Evolutionary conservation across 1,284 basidiomycete genomes (phyloP).

Genomic region (Anthracocystis panici-leucophaei): DNA sequence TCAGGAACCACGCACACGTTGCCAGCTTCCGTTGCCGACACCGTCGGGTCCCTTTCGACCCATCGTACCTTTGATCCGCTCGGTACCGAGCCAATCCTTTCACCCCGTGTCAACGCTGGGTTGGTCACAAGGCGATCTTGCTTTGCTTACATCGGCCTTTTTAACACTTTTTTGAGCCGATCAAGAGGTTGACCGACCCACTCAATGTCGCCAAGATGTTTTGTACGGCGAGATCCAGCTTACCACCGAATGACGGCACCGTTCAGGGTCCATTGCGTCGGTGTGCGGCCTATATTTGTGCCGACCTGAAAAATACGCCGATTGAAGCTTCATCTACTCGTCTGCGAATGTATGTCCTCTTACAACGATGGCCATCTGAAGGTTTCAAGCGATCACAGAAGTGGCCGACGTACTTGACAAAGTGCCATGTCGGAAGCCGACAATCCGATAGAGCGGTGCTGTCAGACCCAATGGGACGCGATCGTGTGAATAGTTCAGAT

Average conservation of each 20-base stretch:
- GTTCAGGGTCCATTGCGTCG: slow-evolving; percentile 2
- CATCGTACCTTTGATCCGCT: background rate
- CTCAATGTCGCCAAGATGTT: background rate
- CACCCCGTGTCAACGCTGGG: background rate
- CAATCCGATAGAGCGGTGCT: too few species aligned
- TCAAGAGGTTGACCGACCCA: slow-evolving; percentile 7
- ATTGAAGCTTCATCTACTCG: background rate
- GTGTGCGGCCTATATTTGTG: background rate
- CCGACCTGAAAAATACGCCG: slow-evolving; percentile 1
- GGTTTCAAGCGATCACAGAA: background rate
- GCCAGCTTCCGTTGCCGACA: background rate
- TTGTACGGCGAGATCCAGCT: background rate
- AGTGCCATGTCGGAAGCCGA: too few species aligned
- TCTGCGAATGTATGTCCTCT: background rate
- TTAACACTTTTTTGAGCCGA: background rate
- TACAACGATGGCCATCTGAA: background rate
- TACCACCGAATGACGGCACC: background rate
- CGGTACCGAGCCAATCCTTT: background rate
- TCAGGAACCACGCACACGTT: too few species aligned
- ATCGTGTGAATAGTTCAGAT: too few species aligned
- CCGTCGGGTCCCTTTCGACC: background rate
- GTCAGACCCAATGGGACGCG: too few species aligned
- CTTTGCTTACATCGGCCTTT: slow-evolving; percentile 3
- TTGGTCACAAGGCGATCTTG: background rate
- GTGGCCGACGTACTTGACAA: too few species aligned